Evolutionary conservation across 176 grass and related monocot species (phyloP), one percentile per base, ranked within the genome.

Genomic region (maize (Zea mays)): DNA sequence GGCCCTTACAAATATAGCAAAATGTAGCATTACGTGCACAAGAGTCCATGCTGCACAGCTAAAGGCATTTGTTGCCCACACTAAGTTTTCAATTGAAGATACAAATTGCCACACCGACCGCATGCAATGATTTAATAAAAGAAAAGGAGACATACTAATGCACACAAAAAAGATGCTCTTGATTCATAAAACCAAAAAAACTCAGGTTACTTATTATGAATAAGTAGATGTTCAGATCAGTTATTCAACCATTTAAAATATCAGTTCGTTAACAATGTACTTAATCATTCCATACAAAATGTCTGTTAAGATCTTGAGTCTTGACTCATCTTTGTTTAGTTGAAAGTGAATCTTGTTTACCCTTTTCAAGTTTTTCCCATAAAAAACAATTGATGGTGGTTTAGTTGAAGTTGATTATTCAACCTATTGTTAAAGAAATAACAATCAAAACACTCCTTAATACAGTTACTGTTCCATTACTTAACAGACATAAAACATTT

Each of bases 101-200:
- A 51, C 1, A 51, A 60, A 15, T 38, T 77, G 57, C 35, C 20
- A 9, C 4, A 5, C 45, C 44, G n/a, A n/a, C n/a, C n/a, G n/a
- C n/a, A n/a, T n/a, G n/a, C n/a, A n/a, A n/a, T n/a, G n/a, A 41
- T 3, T 15, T 13, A 17, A 4, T 14, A 73, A 5, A 58, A 37
- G 33, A 72, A 16, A 10, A 55, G n/a, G n/a, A 62, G 10, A 40
- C 6, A 33, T 2, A 15, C 34, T 51, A 55, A 69, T 17, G 38
- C 12, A 49, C 16, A 83, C n/a, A 69, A 10, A 64, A 35, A n/a
- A 75, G 33, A 83, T 27, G 35, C 20, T 74, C 20, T 59, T 37
- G 71, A 20, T 48, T 4, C 19, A 3, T 65, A 44, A 34, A 46
- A 1, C 52, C 10, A 62, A 65, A 74, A 3, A 71, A 40, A 78